These are phyloP conservation scores for Micractinium conductrix DNA, from an alignment of 139 green algal genomes.

Conservation along the genomic window DNA sequence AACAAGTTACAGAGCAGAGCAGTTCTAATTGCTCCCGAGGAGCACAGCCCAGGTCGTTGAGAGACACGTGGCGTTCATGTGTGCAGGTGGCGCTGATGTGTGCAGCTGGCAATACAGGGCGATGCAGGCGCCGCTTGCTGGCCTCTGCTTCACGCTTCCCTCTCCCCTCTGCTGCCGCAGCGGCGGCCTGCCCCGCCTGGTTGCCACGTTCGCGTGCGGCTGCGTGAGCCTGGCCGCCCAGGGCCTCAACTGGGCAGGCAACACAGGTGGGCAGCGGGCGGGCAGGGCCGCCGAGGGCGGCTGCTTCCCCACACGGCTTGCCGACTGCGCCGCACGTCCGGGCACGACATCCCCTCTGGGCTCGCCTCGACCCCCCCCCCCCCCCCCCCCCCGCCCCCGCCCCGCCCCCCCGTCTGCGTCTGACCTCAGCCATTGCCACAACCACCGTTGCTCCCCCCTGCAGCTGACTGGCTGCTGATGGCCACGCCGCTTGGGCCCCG, in stretches of 20 bases:
- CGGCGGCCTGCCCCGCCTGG: constrained; percentile 2
- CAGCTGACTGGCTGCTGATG: constrained; percentile 25
- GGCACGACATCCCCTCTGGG: too few relatives aligned
- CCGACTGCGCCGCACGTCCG: too few relatives aligned
- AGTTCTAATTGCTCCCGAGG: too few relatives aligned
- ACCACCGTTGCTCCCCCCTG: too few relatives aligned
- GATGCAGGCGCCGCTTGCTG: not conserved
- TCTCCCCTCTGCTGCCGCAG: not conserved
- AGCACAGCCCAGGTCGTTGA: too few relatives aligned
- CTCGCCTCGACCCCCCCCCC: not conserved
- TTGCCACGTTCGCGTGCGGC: constrained; percentile 10
- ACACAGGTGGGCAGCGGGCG: not conserved
- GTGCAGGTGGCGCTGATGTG: not conserved
- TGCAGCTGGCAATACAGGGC: not conserved
- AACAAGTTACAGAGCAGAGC: too few relatives aligned
- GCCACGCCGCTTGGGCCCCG: constrained; percentile 25
- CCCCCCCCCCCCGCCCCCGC: not conserved
- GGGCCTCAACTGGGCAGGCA: constrained; percentile 3
- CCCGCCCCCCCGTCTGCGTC: not conserved
- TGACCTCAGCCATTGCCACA: not conserved
- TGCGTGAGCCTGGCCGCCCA: constrained; percentile 8
- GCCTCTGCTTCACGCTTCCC: not conserved
- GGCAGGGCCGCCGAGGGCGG: not conserved
- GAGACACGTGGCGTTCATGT: not conserved
- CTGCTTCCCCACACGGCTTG: too few relatives aligned